Evolutionary conservation across 2,329 filamentous ascomycete genomes (phyloP).

Genomic region (Clathrospora elynae): DNA sequence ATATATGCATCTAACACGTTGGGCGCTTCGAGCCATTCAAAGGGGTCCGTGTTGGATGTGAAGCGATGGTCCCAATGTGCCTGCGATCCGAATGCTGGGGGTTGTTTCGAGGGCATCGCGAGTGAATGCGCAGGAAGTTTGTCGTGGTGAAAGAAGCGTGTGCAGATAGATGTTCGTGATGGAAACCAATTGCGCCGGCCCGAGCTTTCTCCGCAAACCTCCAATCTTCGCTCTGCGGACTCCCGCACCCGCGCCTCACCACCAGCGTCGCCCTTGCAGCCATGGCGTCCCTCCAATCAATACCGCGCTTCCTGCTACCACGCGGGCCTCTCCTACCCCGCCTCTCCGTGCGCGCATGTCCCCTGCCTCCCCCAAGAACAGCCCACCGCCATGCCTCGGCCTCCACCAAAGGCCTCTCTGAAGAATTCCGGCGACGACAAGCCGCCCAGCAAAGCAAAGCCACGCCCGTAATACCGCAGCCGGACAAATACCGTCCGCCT

Average conservation of each 20-base stretch:
- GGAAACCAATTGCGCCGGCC: constrained; percentile 16
- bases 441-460: constrained; percentile 40
- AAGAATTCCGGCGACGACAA: constrained; percentile 36
- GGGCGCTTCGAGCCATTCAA: constrained; percentile 48
- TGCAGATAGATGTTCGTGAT: not conserved
- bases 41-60: constrained; percentile 38
- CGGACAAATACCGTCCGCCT: constrained; percentile 86
- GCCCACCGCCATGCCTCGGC: constrained; percentile 42
- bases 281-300: constrained; percentile 43
- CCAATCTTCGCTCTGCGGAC: constrained; percentile 22
- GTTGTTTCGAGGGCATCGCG: constrained; percentile 9
- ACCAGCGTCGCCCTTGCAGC: constrained; percentile 15
- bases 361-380: constrained; percentile 21
- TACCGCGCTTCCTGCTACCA: constrained; percentile 45
- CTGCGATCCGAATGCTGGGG: constrained; percentile 43
- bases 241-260: constrained; percentile 24
- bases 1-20: constrained; percentile 38
- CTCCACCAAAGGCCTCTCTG: constrained; percentile 35
- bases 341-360: constrained; percentile 24
- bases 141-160: not conserved
- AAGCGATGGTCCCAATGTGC: constrained; percentile 49
- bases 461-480: constrained; percentile 73
- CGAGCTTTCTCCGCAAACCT: constrained; percentile 24
- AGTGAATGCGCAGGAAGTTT: constrained; percentile 2
- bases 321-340: constrained; percentile 34